Percentiles rank a stretch among this genome's conserved stretches.
phyloP scores from a whole-genome alignment of 768 basidiomycete genomes.

The Dioszegia hungarica region DNA sequence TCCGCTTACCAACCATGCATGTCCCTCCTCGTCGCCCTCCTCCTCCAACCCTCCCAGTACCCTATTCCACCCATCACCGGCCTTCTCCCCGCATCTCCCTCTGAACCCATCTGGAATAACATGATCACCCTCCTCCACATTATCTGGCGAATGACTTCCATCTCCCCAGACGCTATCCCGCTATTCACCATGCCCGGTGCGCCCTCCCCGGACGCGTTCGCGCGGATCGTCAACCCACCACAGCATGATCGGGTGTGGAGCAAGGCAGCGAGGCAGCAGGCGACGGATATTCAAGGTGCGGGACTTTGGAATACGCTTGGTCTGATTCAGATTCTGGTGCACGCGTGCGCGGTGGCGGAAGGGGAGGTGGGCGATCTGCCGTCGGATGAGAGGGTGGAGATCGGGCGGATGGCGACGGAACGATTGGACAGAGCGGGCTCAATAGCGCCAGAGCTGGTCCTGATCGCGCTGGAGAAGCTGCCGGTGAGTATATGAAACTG shows the following conservation, averaged over 20 bases:
- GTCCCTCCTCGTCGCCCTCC: constrained; percentile 80
- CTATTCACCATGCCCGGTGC: constrained; percentile 71
- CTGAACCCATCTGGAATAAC: constrained; percentile 64
- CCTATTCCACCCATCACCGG: constrained; percentile 51
- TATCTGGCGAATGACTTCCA: constrained; percentile 77
- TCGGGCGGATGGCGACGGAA: constrained; percentile 72
- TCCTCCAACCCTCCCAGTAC: constrained; percentile 74
- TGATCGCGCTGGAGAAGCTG: constrained; percentile 87
- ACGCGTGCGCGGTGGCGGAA: constrained; percentile 51
- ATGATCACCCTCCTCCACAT: constrained; percentile 78
- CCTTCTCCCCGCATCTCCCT: constrained; percentile 40
- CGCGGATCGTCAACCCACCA: constrained; percentile 38
- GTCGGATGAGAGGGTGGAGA: constrained; percentile 58
- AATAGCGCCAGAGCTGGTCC: constrained; percentile 86
- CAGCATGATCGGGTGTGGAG: constrained; percentile 18
- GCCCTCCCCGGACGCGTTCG: constrained; percentile 23
- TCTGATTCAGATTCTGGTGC: constrained; percentile 78
- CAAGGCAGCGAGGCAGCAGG: constrained; percentile 73
- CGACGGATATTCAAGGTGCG: constrained; percentile 75
- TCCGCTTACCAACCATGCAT: constrained; percentile 84
- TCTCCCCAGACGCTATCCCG: constrained; percentile 86
- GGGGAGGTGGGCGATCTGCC: constrained; percentile 15
- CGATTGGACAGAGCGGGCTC: constrained; percentile 91
- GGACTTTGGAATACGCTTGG: constrained; percentile 94
- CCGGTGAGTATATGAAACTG: constrained; percentile 58